Evolutionary conservation across 345 rosid species (phyloP), one percentile per base, ranked within the genome.

Genomic region (Eucalyptus lansdowneana): DNA sequence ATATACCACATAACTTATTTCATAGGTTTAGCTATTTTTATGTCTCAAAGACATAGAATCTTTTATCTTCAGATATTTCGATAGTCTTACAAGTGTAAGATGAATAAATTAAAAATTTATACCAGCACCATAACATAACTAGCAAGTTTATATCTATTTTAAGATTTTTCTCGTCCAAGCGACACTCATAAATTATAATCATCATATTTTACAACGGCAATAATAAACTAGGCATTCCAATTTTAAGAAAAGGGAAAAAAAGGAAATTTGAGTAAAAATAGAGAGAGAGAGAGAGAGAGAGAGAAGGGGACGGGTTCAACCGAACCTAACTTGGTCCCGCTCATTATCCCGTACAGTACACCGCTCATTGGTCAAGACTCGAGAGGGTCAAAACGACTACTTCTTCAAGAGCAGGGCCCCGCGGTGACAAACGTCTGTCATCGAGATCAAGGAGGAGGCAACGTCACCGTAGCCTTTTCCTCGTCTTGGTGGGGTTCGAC

Each of bases 1-100:
- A 69, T 17, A 17, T 16, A 69, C 24, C 42, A 3, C 12, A 9
- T 31, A 31, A 69, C 80, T 31, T 69, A 17, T 14, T 31, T 34
- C 3, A 16, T 31, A 34, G 24, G 42, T 16, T 16, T 69, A 16
- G 80, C 13, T 69, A 31, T 16, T 69, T 31, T 1, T 31, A 31
- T 69, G 42, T 69, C 7, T 31, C 42, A 4, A 15, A 34, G 40
- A 67, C 4, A 67, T 15, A n/a, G 17, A 27, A 62, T 62, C 9
- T 62, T 56, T 60, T 67, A n/a, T n/a, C 21, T n/a, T 19, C 0
- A n/a, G 5, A n/a, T 31, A 21, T n/a, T 67, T 67, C 2, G 11
- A 67, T 15, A 31, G 21, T 8, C 76, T 29, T 15, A 67, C 11
- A 8, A n/a, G 21, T n/a, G 21, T 31, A 67, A 31, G 10, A n/a